phyloP scores from a whole-genome alignment of 2,329 filamentous ascomycete genomes.

The Colletotrichum abscissum region DNA sequence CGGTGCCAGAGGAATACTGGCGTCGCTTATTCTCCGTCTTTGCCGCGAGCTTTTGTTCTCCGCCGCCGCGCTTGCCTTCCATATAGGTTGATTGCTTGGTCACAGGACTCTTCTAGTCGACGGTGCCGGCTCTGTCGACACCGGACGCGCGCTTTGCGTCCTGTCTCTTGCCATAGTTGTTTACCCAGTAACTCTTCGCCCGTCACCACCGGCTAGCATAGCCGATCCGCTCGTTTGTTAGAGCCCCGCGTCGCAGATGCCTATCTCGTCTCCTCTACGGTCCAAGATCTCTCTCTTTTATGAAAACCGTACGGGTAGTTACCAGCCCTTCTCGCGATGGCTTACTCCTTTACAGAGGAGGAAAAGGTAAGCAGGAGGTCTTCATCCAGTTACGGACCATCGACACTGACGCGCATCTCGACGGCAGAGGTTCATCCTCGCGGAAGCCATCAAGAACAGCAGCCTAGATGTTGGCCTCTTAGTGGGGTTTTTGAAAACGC shows the following conservation, averaged over 20 bases:
- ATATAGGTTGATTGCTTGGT: not conserved
- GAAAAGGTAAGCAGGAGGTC: constrained; percentile 59
- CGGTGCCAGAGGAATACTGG: not conserved
- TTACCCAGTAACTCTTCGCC: constrained; percentile 17
- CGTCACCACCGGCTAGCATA: not conserved
- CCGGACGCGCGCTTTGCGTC: constrained; percentile 9
- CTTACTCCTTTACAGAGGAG: constrained; percentile 55
- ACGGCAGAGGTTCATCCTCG: constrained; percentile 66
- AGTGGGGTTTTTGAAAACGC: constrained; percentile 56
- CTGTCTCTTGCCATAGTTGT: not conserved
- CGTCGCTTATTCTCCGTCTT: constrained; percentile 14
- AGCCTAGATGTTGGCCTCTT: constrained; percentile 58
- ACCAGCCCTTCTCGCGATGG: constrained; percentile 35
- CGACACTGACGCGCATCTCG: constrained; percentile 23
- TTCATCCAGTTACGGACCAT: constrained; percentile 9
- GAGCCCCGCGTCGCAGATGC: constrained; percentile 33
- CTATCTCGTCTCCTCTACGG: not conserved
- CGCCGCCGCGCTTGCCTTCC: constrained; percentile 18
- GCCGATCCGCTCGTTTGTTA: constrained; percentile 25
- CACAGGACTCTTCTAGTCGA: constrained; percentile 7
- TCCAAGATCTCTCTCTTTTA: constrained; percentile 1
- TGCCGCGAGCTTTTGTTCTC: constrained; percentile 10
- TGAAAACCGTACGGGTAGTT: not conserved
- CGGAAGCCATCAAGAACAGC: constrained; percentile 69
- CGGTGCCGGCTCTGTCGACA: constrained; percentile 14